Evolutionary conservation across 257 asterid genomes (phyloP).

Genomic region (Fraxinus anomala): DNA sequence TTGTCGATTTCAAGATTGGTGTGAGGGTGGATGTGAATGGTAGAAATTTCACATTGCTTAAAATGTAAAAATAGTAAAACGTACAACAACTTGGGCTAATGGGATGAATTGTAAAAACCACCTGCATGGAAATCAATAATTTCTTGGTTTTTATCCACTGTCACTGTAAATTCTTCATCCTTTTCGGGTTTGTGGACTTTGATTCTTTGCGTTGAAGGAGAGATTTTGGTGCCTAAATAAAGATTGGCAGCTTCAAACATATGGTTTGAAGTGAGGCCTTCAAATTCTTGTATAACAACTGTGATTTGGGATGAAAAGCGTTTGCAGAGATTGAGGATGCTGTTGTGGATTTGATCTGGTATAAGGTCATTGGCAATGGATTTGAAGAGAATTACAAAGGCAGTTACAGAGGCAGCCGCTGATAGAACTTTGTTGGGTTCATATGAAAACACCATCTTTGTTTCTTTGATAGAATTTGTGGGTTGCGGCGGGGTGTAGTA

Average conservation of each 20-base stretch:
- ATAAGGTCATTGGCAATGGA: slow-evolving; percentile 54
- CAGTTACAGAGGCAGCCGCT: slow-evolving; percentile 53
- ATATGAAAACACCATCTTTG: slow-evolving; percentile 31
- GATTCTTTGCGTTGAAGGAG: slow-evolving; percentile 52
- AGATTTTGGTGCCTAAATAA: slow-evolving; percentile 57
- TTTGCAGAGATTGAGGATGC: slow-evolving; percentile 37
- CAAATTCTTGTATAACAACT: slow-evolving; percentile 63
- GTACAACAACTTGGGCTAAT: neutral
- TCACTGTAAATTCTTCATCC: slow-evolving; percentile 47
- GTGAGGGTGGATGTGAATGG: neutral
- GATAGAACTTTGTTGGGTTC: slow-evolving; percentile 47
- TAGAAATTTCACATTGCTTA: neutral
- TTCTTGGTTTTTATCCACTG: slow-evolving; percentile 61
- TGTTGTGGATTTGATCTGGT: slow-evolving; percentile 41
- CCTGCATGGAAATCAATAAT: slow-evolving; percentile 41
- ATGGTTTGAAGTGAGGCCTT: slow-evolving; percentile 65
- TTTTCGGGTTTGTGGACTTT: slow-evolving; percentile 60
- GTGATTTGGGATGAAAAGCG: slow-evolving; percentile 56
- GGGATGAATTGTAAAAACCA: slow-evolving; percentile 50
- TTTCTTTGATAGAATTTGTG: neutral
- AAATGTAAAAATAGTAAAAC: neutral
- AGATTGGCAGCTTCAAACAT: slow-evolving; percentile 56
- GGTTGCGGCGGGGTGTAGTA: neutral
- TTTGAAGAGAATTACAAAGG: slow-evolving; percentile 51
- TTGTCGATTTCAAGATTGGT: neutral